Percentiles rank a stretch among this genome's conserved stretches.
These are phyloP conservation scores for Ceratobasidium sp. DNA, from an alignment of 1,284 basidiomycete genomes.

Conservation along the genomic window DNA sequence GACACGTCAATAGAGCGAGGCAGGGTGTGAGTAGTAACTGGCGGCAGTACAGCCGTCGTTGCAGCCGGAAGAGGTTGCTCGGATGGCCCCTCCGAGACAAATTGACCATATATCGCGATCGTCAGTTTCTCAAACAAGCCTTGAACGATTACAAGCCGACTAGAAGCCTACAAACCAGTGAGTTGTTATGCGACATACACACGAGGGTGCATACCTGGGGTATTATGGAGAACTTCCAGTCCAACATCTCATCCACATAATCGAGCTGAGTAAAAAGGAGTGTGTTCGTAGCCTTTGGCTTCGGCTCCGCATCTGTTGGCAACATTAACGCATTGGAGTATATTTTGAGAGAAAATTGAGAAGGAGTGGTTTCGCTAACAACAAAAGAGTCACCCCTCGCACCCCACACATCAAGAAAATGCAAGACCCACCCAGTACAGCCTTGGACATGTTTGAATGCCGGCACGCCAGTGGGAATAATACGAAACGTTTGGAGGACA, in stretches of 20 bases:
- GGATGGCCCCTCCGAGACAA: slow-evolving; percentile 59
- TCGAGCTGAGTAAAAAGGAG: slow-evolving; percentile 79
- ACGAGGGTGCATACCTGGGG: slow-evolving; percentile 63
- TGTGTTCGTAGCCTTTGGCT: slow-evolving; percentile 72
- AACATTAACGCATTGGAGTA: slow-evolving; percentile 76
- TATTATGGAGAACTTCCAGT: slow-evolving; percentile 79
- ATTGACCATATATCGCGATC: slow-evolving; percentile 76
- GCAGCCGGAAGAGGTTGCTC: not conserved
- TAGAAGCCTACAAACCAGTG: slow-evolving; percentile 69
- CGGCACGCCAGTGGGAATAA: slow-evolving; percentile 71
- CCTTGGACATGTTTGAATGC: slow-evolving; percentile 74
- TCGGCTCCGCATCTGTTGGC: slow-evolving; percentile 66
- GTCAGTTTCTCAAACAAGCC: slow-evolving; percentile 77
- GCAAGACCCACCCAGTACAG: slow-evolving; percentile 70
- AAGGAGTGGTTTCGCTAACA: slow-evolving; percentile 74
- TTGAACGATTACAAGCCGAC: slow-evolving; percentile 82
- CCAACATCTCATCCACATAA: slow-evolving; percentile 75
- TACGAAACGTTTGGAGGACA: slow-evolving; percentile 71
- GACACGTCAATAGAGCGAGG: slow-evolving; percentile 31
- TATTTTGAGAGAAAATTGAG: slow-evolving; percentile 77
- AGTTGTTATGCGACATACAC: slow-evolving; percentile 44
- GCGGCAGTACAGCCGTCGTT: not conserved
- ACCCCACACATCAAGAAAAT: slow-evolving; percentile 10
- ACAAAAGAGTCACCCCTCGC: slow-evolving; percentile 44
- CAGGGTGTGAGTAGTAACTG: not conserved